Evolutionary conservation across 371 early-diverging fungal genomes (phyloP).

Genomic region (Dinochytrium kinnereticum): DNA sequence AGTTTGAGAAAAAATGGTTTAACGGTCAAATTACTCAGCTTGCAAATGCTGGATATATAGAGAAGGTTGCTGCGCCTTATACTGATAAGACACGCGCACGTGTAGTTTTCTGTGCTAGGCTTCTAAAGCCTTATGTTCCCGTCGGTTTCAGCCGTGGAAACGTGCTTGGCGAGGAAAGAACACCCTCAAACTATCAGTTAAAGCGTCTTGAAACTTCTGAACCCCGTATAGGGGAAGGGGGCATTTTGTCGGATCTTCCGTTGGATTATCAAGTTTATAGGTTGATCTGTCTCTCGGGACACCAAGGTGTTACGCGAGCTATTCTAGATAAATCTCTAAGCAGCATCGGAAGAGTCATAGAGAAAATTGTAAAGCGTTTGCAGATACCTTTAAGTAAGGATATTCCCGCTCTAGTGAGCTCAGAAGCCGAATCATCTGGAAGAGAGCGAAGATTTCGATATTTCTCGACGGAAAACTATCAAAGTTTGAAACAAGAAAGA

Average conservation of each 20-base stretch:
- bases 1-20: constrained; percentile 38
- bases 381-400: constrained; percentile 20
- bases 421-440: constrained; percentile 54
- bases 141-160: neutral
- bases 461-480: constrained; percentile 2
- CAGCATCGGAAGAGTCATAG: constrained; percentile 37
- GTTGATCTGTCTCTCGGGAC: constrained; percentile 53
- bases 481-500: neutral
- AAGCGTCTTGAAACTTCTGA: constrained; percentile 22
- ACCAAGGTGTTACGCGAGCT: constrained; percentile 44
- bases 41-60: constrained; percentile 35
- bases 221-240: constrained; percentile 38
- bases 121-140: constrained; percentile 36
- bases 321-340: constrained; percentile 44
- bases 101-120: constrained; percentile 40
- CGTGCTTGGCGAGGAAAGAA: neutral
- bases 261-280: constrained; percentile 60
- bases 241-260: constrained; percentile 47
- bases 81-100: constrained; percentile 17
- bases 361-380: constrained; percentile 35
- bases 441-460: constrained; percentile 61
- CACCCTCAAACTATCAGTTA: neutral
- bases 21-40: constrained; percentile 36
- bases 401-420: constrained; percentile 17
- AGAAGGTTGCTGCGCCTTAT: constrained; percentile 24